Percentiles rank a stretch among this genome's conserved stretches.
Evolutionary conservation across 352 stramenopile species (phyloP).

Genomic region (Thraustochytrium striatum): DNA sequence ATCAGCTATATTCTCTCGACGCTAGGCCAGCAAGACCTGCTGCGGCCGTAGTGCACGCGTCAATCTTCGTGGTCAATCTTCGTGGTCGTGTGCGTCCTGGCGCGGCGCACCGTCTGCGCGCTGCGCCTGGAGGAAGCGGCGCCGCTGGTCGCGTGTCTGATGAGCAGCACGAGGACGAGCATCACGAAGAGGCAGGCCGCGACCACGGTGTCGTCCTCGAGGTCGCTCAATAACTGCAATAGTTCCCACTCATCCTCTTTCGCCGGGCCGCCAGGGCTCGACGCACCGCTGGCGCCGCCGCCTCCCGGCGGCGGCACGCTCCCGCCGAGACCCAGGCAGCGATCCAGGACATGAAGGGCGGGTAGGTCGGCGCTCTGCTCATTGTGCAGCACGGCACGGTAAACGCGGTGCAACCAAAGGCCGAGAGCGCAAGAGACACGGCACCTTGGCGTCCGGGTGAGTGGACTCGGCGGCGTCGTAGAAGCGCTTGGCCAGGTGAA

Average conservation of each 20-base stretch:
- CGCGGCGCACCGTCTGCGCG: no score
- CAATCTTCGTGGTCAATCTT: no score
- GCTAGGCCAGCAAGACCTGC: no score
- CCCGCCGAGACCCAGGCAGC: no score
- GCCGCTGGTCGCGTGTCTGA: constrained; percentile 19
- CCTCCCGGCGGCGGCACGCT: no score
- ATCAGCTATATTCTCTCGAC: constrained; percentile 88
- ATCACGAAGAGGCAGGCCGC: constrained; percentile 18
- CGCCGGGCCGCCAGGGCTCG: no score
- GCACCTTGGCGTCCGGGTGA: constrained; percentile 5
- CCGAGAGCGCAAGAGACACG: constrained; percentile 25
- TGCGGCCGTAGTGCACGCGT: no score
- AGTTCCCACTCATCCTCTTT: no score
- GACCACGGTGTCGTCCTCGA: constrained; percentile 41
- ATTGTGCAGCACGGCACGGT: constrained; percentile 1
- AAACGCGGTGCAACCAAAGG: constrained; percentile 30
- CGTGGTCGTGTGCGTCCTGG: no score
- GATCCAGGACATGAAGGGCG: no score
- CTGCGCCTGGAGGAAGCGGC: background rate
- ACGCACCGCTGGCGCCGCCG: no score
- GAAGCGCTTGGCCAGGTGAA: constrained; percentile 50
- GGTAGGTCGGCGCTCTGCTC: constrained; percentile 16
- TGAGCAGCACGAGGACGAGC: constrained; percentile 12
- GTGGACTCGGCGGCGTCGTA: constrained; percentile 43
- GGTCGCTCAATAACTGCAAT: no score